Base-by-base conservation (phyloP, 305 asterid species). In the Plantago rigida region DNA sequence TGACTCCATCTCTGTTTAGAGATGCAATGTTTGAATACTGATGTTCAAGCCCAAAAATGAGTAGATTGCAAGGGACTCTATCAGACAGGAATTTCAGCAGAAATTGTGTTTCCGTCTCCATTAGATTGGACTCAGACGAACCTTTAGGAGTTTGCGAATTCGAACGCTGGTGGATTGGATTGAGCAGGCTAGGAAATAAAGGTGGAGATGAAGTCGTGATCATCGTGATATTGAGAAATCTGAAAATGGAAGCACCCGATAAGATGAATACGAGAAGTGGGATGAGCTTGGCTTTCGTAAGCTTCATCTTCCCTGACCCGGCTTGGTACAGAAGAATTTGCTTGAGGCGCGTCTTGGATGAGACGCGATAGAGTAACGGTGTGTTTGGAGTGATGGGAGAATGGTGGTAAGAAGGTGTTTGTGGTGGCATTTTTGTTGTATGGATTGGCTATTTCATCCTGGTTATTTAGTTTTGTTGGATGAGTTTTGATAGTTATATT, bases 41-140 rank as follows among this genome's bases (percentile, higher is more conserved):
- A 5, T 68, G 4, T 59, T 72, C 79, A 46, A 64, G 70, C 53
- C 97, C 96, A 9, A 89, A 89, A 56, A 89, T 74, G 22, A 89
- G 91, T 10, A 87, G 74, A 48, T 85, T 89, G 74, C 86, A 83
- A 3, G 97, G 96, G 44, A 73, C 75, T 73, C 63, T 76, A 13
- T 5, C 45, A 11, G 90, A 71, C 67, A 89, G 60, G 65, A 89
- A 65, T 51, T 77, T 65, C 13, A 29, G 13, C 41, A 87, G 79
- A 69, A 85, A 89, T 9, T 51, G 48, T 34, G 31, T 45, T 78
- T 89, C 96, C 84, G 82, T 87, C 56, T 71, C 75, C 0, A 87
- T 72, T n/a, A 75, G 72, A 50, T 17, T 58, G 56, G 36, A 10
- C 56, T 19, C 26, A 8, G 56, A 15, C 39, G 0, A 31, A 31